phyloP scores from a whole-genome alignment of 2,329 filamentous ascomycete species.

The Fusarium praegraminearum region DNA sequence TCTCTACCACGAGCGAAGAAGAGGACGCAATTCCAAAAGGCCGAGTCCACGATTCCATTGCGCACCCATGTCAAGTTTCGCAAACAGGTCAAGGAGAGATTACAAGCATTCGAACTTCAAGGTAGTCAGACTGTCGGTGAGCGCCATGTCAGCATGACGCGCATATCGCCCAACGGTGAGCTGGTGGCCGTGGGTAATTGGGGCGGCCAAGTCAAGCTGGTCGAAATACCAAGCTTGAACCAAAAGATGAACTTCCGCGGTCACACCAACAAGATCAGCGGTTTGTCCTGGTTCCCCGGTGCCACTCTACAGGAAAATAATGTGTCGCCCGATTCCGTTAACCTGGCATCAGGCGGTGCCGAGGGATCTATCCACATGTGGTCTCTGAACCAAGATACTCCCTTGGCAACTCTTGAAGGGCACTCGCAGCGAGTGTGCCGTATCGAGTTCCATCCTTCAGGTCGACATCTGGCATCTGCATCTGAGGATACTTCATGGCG shows the following conservation, averaged over 20 bases:
- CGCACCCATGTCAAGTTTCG: slow-evolving; percentile 93
- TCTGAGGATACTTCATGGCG: slow-evolving; percentile 98
- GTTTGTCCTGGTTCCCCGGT: slow-evolving; percentile 89
- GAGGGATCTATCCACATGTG: slow-evolving; percentile 91
- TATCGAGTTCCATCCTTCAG: slow-evolving; percentile 94
- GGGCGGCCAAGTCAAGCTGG: slow-evolving; percentile 87
- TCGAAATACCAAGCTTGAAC: slow-evolving; percentile 85
- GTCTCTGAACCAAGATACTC: slow-evolving; percentile 88
- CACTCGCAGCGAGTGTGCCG: slow-evolving; percentile 90
- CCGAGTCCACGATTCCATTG: slow-evolving; percentile 84
- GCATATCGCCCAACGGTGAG: slow-evolving; percentile 88
- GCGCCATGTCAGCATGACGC: slow-evolving; percentile 88
- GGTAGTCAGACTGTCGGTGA: slow-evolving; percentile 94
- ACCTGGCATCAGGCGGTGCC: slow-evolving; percentile 90
- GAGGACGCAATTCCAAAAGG: slow-evolving; percentile 80
- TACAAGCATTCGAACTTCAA: slow-evolving; percentile 88
- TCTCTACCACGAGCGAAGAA: slow-evolving; percentile 85
- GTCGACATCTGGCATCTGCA: slow-evolving; percentile 88
- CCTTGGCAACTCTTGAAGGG: slow-evolving; percentile 82
- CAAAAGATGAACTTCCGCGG: slow-evolving; percentile 81
- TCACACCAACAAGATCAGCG: slow-evolving; percentile 90
- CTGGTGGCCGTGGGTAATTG: slow-evolving; percentile 91
- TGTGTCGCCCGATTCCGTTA: slow-evolving; percentile 79
- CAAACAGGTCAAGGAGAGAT: slow-evolving; percentile 85
- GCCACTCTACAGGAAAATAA: slow-evolving; percentile 78